These are phyloP conservation scores for Tranzscheliella williamsii DNA, from an alignment of 1,284 basidiomycete genomes.

Conservation along the genomic window DNA sequence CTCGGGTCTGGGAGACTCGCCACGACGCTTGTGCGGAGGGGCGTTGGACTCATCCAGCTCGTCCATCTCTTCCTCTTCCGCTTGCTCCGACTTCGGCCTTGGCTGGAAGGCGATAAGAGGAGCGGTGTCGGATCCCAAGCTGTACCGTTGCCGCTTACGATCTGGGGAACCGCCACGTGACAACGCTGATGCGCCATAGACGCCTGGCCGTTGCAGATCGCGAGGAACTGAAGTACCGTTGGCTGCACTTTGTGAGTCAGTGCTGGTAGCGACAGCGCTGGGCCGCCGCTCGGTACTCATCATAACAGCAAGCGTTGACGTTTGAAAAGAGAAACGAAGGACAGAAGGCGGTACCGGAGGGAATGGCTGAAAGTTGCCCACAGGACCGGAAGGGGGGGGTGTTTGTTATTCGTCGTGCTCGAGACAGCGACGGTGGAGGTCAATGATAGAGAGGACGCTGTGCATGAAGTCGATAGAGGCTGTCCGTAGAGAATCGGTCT, in stretches of 20 bases:
- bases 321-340: too few relatives aligned
- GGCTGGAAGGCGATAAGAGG: neutral
- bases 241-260: conserved; percentile 18
- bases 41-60: conserved; percentile 27
- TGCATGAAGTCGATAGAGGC: too few relatives aligned
- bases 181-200: conserved; percentile 1
- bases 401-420: too few relatives aligned
- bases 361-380: too few relatives aligned
- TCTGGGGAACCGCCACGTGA: conserved; percentile 12
- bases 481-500: too few relatives aligned
- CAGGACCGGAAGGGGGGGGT: too few relatives aligned
- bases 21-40: conserved; percentile 6
- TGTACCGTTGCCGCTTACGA: conserved; percentile 31
- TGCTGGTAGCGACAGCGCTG: conserved; percentile 13
- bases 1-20: conserved; percentile 12
- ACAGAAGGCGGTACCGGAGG: too few relatives aligned
- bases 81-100: neutral
- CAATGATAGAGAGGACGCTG: too few relatives aligned
- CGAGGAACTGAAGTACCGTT: conserved; percentile 8
- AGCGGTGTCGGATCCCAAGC: conserved; percentile 2
- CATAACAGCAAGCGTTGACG: conserved; percentile 23
- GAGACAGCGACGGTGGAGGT: too few relatives aligned
- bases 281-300: conserved; percentile 39
- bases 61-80: conserved; percentile 31
- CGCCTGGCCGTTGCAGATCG: conserved; percentile 10